A percentile compares a stretch with the other conserved stretches of the same genome.
Evolutionary conservation across 495 filamentous ascomycete species (phyloP).

Genomic region (Terfezia boudieri): DNA sequence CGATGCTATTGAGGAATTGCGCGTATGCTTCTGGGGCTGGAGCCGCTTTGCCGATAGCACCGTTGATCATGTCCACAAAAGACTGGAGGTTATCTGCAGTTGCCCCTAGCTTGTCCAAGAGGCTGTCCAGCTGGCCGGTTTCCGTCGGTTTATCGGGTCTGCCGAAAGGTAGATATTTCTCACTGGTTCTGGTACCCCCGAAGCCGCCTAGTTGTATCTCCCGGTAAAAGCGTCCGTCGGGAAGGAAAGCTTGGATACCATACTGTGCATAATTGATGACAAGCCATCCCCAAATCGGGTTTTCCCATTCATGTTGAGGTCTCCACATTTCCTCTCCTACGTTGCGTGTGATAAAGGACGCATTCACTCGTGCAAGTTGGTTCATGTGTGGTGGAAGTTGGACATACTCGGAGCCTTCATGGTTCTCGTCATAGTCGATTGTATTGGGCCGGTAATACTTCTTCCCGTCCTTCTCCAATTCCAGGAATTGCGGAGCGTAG

Average conservation of each 20-base stretch:
- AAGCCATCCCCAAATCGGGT: constrained; percentile 34
- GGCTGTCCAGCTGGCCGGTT: constrained; percentile 18
- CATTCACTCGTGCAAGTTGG: constrained; percentile 26
- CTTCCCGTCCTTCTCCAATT: background rate
- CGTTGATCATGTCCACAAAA: constrained; percentile 23
- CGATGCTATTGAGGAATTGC: constrained; percentile 19
- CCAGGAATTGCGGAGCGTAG: constrained; percentile 7
- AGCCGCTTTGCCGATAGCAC: constrained; percentile 6
- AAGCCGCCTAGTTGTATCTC: constrained; percentile 25
- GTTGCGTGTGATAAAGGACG: constrained; percentile 16
- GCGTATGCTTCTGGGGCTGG: constrained; percentile 22
- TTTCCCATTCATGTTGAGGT: constrained; percentile 23
- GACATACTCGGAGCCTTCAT: constrained; percentile 19
- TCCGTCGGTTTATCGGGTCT: background rate
- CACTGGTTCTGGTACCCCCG: background rate
- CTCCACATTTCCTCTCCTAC: constrained; percentile 9
- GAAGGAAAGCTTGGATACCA: constrained; percentile 28
- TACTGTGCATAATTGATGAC: constrained; percentile 29
- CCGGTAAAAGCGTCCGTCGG: constrained; percentile 29
- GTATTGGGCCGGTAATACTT: background rate
- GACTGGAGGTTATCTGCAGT: constrained; percentile 19
- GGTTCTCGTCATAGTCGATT: background rate
- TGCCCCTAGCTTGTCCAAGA: constrained; percentile 16
- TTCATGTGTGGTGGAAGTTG: constrained; percentile 30
- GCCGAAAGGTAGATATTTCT: constrained; percentile 23